Evolutionary conservation across 352 stramenopile genomes (phyloP).

Genomic region (Globisporangium yorkense): DNA sequence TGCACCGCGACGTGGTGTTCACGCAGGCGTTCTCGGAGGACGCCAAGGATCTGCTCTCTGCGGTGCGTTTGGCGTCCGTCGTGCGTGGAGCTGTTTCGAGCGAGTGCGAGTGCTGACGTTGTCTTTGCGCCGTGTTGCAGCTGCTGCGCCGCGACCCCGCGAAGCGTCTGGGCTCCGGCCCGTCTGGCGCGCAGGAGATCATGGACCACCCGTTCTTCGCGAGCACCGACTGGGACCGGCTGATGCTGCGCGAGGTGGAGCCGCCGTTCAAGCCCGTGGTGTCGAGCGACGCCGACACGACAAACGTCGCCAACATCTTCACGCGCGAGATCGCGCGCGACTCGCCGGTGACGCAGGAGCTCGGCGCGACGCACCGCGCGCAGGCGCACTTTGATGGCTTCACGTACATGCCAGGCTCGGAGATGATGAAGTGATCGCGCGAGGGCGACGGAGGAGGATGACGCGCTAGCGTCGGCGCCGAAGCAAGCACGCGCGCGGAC

Average conservation of each 20-base stretch:
- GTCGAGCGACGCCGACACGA: conserved; percentile 74
- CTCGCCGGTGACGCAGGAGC: conserved; percentile 81
- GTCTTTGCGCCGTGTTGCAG: conserved; percentile 11
- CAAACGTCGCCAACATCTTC: conserved; percentile 87
- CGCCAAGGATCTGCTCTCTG: conserved; percentile 77
- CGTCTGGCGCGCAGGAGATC: conserved; percentile 83
- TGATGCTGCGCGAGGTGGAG: conserved; percentile 78
- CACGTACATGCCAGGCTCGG: conserved; percentile 85
- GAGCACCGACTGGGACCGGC: conserved; percentile 79
- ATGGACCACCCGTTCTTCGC: conserved; percentile 89
- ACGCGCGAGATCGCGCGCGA: conserved; percentile 82
- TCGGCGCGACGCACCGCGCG: conserved; percentile 76
- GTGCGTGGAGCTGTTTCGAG: not conserved
- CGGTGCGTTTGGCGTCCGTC: conserved; percentile 20
- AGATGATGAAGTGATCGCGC: conserved; percentile 30
- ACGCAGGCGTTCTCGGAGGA: conserved; percentile 85
- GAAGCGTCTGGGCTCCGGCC: conserved; percentile 75
- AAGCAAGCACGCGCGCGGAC: not conserved
- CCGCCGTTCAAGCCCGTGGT: conserved; percentile 86
- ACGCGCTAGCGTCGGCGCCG: not conserved
- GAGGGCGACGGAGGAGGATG: not conserved
- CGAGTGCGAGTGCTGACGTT: not conserved
- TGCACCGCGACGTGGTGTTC: conserved; percentile 84
- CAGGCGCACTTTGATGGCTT: conserved; percentile 91
- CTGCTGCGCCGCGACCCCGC: conserved; percentile 80